Percentiles rank a stretch among this genome's conserved stretches.
Conservation (phyloP, 148 eudicot species). For the Camellia granthamiana region DNA sequence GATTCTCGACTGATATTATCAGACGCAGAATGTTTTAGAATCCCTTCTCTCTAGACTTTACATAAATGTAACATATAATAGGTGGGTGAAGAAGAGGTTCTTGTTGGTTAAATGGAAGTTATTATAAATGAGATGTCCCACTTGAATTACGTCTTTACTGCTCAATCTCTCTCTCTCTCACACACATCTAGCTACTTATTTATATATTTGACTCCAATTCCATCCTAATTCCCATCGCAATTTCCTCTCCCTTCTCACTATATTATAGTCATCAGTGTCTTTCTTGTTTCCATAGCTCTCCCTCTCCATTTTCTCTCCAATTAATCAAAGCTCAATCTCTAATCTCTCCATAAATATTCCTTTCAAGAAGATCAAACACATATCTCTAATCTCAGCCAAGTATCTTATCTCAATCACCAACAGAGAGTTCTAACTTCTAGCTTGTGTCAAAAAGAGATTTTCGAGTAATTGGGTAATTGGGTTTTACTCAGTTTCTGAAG, state of each 20-base stretch:
- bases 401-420: no score
- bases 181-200: conserved; percentile 4
- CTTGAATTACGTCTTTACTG: conserved; percentile 4
- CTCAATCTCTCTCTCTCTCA: not conserved
- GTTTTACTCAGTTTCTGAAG: no score
- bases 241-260: not conserved
- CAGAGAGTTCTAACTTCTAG: no score
- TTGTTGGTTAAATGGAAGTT: conserved; percentile 21
- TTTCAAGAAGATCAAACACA: not conserved
- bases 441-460: no score
- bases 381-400: no score
- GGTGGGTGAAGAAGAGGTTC: conserved; percentile 3
- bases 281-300: not conserved
- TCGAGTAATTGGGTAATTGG: no score
- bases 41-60: not conserved
- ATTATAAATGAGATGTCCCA: conserved; percentile 8
- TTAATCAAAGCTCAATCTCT: not conserved
- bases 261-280: not conserved
- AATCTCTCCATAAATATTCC: conserved; percentile 1
- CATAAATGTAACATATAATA: not conserved
- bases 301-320: conserved; percentile 1
- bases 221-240: conserved; percentile 1
- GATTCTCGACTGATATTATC: not conserved
- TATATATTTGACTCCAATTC: not conserved
- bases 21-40: not conserved